Percentiles rank a stretch among this genome's conserved stretches.
phyloP scores from a whole-genome alignment of 169 alveolate species.

The Plasmodium ovale region DNA sequence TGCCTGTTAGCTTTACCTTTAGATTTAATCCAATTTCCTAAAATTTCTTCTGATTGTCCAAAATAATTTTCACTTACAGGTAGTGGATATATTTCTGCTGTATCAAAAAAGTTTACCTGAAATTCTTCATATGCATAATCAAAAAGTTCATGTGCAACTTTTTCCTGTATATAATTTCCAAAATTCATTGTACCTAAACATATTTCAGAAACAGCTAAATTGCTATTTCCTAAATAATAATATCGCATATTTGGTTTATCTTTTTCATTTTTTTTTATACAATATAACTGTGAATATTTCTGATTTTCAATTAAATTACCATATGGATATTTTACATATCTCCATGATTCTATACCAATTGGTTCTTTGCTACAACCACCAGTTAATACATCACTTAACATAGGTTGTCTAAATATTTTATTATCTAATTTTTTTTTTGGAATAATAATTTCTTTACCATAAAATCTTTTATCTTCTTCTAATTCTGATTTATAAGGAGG shows the following conservation, averaged over 20 bases:
- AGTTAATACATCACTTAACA: slow-evolving; percentile 84
- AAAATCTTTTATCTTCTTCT: slow-evolving; percentile 65
- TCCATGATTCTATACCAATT: slow-evolving; percentile 74
- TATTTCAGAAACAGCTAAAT: slow-evolving; percentile 85
- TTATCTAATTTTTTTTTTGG: slow-evolving; percentile 84
- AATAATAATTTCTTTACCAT: slow-evolving; percentile 68
- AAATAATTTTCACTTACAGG: slow-evolving; percentile 82
- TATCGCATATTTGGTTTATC: slow-evolving; percentile 78
- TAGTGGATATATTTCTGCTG: slow-evolving; percentile 91
- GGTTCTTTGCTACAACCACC: slow-evolving; percentile 76
- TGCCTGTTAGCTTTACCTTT: slow-evolving; percentile 79
- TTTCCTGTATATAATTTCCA: slow-evolving; percentile 84
- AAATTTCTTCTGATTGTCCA: slow-evolving; percentile 83
- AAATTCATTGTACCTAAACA: slow-evolving; percentile 92
- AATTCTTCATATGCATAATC: slow-evolving; percentile 86
- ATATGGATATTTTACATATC: slow-evolving; percentile 61
- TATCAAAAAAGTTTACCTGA: slow-evolving; percentile 87
- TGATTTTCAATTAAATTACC: slow-evolving; percentile 77
- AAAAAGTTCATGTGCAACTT: slow-evolving; percentile 81
- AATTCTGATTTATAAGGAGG: slow-evolving; percentile 63
- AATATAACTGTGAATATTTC: slow-evolving; percentile 63
- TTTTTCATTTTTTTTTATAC: slow-evolving; percentile 65
- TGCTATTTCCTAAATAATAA: slow-evolving; percentile 81
- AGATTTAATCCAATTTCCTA: slow-evolving; percentile 81
- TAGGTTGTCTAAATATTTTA: slow-evolving; percentile 86